A percentile compares a stretch with the other conserved stretches of the same genome.
Evolutionary conservation across 768 basidiomycete genomes (phyloP).

Genomic region (Mycena epipterygia): DNA sequence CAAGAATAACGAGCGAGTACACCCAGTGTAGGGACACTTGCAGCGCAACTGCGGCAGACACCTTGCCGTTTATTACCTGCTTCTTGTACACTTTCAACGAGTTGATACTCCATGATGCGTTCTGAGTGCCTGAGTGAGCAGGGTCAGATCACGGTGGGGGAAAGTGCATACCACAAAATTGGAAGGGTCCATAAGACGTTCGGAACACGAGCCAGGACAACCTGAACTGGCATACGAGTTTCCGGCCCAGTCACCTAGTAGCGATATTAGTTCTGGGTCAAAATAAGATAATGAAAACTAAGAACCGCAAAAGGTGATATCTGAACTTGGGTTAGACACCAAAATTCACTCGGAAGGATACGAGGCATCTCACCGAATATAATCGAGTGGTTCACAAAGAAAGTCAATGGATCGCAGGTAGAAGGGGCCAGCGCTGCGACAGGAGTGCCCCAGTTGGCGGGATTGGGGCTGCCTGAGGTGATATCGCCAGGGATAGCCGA

Average conservation of each 20-base stretch:
- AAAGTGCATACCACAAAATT: constrained; percentile 75
- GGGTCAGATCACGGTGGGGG: not conserved
- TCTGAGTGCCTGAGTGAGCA: constrained; percentile 55
- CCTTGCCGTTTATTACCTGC: constrained; percentile 57
- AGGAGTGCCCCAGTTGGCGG: constrained; percentile 77
- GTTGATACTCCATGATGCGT: constrained; percentile 87
- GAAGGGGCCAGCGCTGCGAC: constrained; percentile 69
- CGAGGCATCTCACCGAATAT: constrained; percentile 70
- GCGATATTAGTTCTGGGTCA: not conserved
- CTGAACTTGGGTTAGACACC: constrained; percentile 50
- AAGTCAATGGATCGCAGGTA: constrained; percentile 68
- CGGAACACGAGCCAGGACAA: constrained; percentile 82
- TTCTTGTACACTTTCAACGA: constrained; percentile 81
- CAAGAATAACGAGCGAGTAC: not conserved
- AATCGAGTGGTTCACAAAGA: constrained; percentile 79
- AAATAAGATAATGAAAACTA: not conserved
- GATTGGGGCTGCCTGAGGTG: constrained; percentile 69
- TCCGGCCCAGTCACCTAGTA: constrained; percentile 85
- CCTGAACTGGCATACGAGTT: constrained; percentile 81
- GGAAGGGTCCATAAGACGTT: constrained; percentile 71
- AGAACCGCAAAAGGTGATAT: constrained; percentile 86
- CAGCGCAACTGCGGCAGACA: constrained; percentile 39
- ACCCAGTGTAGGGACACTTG: constrained; percentile 6
- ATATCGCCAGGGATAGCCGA: constrained; percentile 82
- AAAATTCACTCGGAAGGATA: constrained; percentile 28